Base-by-base conservation (phyloP, 495 filamentous ascomycete species). In the Trichoderma orchidacearum region DNA sequence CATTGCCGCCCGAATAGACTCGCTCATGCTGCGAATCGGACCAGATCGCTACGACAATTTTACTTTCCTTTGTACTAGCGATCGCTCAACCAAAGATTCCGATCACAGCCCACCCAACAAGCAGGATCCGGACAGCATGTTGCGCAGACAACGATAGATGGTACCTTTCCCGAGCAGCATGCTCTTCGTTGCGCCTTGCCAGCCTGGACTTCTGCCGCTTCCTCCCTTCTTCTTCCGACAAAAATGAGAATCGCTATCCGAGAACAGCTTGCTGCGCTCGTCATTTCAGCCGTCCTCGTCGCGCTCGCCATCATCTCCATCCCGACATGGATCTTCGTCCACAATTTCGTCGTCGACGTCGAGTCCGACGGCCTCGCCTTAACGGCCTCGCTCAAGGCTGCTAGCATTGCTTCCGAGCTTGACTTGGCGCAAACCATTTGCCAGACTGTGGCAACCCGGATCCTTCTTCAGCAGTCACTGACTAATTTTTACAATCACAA, bases 161-260 rank as follows among this genome's bases (percentile, higher is more conserved):
- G 21, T 11, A 23, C 15, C 41, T 11, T 27, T 48, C 41, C 21
- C 15, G 18, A 48, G 41, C 13, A 48, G 41, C 2, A 48, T 48
- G 41, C n/a, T 23, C 13, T 23, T 18, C 58, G 21, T 23, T 50
- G 58, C 53, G 55, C 54, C 59, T 36, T 28, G 34, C 50, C 45
- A 48, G 53, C 48, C 61, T 56, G 56, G 54, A 60, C 66, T 61
- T 58, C 59, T 18, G n/a, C 11, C 23, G 9, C 35, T 5, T 23
- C 58, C 57, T n/a, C n/a, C n/a, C n/a, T n/a, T n/a, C 36, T 63
- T 65, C 64, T 55, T 62, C 60, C 59, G 59, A 56, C 53, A 66
- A 82, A 69, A 63, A 91, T 94, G 86, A 79, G 88, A 64, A 82
- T 93, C 67, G 82, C 86, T 23, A 94, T 94, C 64, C 78, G 87